Conservation (phyloP, 2,329 filamentous ascomycete species). For the Aureobasidium uvarum region DNA sequence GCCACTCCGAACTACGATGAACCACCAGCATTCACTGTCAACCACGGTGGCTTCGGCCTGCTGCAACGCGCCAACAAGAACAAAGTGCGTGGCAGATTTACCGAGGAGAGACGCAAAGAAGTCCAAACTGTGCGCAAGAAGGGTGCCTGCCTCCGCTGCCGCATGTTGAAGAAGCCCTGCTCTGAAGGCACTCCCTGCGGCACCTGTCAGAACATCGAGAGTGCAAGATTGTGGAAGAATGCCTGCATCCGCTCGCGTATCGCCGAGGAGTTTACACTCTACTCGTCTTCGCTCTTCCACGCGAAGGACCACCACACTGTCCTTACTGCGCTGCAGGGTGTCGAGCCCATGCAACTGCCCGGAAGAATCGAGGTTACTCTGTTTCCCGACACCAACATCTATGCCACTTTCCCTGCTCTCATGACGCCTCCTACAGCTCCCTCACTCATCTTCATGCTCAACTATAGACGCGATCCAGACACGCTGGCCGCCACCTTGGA, state of each 20-base stretch:
- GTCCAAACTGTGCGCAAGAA: constrained; percentile 60
- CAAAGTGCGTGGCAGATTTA: constrained; percentile 58
- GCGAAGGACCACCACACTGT: constrained; percentile 54
- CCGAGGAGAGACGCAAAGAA: constrained; percentile 56
- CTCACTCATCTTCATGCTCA: constrained; percentile 17
- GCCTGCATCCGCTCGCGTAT: constrained; percentile 59
- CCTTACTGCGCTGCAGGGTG: constrained; percentile 49
- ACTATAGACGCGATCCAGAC: constrained; percentile 15
- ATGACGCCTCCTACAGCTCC: constrained; percentile 38
- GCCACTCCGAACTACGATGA: constrained; percentile 33
- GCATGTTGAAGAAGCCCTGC: constrained; percentile 64
- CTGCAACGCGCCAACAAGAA: constrained; percentile 39
- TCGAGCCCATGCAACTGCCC: constrained; percentile 49
- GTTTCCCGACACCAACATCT: constrained; percentile 44
- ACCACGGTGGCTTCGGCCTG: constrained; percentile 33
- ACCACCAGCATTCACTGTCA: constrained; percentile 35
- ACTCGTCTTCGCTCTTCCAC: constrained; percentile 54
- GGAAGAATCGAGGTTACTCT: constrained; percentile 57
- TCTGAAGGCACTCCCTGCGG: constrained; percentile 60
- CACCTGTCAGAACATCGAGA: constrained; percentile 59
- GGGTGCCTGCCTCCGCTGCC: constrained; percentile 61
- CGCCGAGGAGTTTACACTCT: constrained; percentile 58
- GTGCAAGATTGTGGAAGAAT: constrained; percentile 60
- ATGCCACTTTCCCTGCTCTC: constrained; percentile 38
- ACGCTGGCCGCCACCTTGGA: constrained; percentile 24